A percentile compares a stretch with the other conserved stretches of the same genome.
Evolutionary conservation across 352 stramenopile species (phyloP).

Genomic region (Globisporangium nunn): DNA sequence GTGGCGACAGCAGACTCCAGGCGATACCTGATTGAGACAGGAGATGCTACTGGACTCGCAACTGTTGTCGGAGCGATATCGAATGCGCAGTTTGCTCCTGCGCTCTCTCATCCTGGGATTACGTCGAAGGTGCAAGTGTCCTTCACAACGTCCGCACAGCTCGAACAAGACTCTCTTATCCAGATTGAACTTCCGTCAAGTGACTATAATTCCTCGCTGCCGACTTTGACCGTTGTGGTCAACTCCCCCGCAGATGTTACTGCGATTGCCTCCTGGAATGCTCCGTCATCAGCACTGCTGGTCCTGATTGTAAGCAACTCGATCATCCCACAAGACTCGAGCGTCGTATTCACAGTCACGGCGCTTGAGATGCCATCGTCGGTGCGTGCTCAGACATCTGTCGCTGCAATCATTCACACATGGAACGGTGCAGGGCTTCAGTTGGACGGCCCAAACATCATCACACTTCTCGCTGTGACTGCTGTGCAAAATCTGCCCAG

Average conservation of each 20-base stretch:
- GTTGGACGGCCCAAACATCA: slow-evolving; percentile 27
- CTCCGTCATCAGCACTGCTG: slow-evolving; percentile 19
- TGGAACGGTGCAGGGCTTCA: slow-evolving; percentile 30
- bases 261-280: slow-evolving; percentile 35
- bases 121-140: slow-evolving; percentile 30
- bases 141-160: slow-evolving; percentile 40
- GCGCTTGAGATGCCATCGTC: slow-evolving; percentile 44
- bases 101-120: slow-evolving; percentile 38
- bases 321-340: slow-evolving; percentile 21
- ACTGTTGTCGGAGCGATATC: slow-evolving; percentile 27
- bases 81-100: slow-evolving; percentile 21
- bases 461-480: slow-evolving; percentile 29
- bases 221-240: slow-evolving; percentile 20
- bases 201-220: slow-evolving; percentile 31
- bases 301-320: slow-evolving; percentile 26
- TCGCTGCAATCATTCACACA: slow-evolving; percentile 32
- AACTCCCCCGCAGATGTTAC: slow-evolving; percentile 12
- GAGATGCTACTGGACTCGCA: slow-evolving; percentile 16
- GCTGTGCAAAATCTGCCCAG: slow-evolving; percentile 28
- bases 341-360: slow-evolving; percentile 27
- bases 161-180: slow-evolving; percentile 29
- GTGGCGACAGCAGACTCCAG: slow-evolving; percentile 30
- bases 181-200: slow-evolving; percentile 26
- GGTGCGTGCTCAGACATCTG: slow-evolving; percentile 15
- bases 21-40: slow-evolving; percentile 28